These are phyloP conservation scores for Coniophora puteana DNA, from an alignment of 1,284 basidiomycete genomes.

Conservation along the genomic window DNA sequence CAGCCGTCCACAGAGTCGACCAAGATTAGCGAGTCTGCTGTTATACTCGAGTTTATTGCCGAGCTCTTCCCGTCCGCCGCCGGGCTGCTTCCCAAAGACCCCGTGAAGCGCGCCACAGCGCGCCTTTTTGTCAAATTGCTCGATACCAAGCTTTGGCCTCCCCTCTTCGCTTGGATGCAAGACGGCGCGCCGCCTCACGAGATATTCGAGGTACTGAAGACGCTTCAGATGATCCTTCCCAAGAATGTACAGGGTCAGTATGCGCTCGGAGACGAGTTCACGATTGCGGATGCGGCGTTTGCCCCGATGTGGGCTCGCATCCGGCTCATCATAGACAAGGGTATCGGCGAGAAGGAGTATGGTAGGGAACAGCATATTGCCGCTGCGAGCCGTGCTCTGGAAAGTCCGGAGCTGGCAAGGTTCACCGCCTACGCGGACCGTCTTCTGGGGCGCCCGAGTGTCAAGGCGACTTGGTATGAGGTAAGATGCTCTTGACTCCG, in stretches of 20 bases:
- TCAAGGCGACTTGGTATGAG: constrained; percentile 42
- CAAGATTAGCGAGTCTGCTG: constrained; percentile 59
- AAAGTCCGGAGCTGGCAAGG: constrained; percentile 35
- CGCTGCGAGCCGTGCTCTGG: no score
- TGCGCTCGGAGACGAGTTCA: constrained; percentile 33
- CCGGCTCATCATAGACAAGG: constrained; percentile 34
- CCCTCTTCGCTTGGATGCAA: constrained; percentile 22
- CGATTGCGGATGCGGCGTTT: constrained; percentile 53
- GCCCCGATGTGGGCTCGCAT: constrained; percentile 45
- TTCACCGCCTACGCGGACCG: constrained; percentile 39
- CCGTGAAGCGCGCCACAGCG: constrained; percentile 49
- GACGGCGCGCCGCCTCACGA: constrained; percentile 30
- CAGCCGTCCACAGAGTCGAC: constrained; percentile 51
- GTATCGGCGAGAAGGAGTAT: no score
- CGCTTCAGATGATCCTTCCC: constrained; percentile 30
- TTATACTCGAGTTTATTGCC: constrained; percentile 60
- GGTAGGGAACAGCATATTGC: no score
- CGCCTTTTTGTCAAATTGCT: constrained; percentile 59
- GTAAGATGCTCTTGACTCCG: no score
- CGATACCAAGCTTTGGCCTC: not conserved
- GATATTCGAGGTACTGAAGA: constrained; percentile 17
- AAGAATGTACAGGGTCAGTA: constrained; percentile 19
- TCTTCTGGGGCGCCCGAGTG: constrained; percentile 41
- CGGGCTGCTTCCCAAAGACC: constrained; percentile 49
- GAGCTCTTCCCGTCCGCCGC: constrained; percentile 48